Base-by-base conservation (phyloP, 352 stramenopile genomes). In the Aphanomyces euteiches region DNA sequence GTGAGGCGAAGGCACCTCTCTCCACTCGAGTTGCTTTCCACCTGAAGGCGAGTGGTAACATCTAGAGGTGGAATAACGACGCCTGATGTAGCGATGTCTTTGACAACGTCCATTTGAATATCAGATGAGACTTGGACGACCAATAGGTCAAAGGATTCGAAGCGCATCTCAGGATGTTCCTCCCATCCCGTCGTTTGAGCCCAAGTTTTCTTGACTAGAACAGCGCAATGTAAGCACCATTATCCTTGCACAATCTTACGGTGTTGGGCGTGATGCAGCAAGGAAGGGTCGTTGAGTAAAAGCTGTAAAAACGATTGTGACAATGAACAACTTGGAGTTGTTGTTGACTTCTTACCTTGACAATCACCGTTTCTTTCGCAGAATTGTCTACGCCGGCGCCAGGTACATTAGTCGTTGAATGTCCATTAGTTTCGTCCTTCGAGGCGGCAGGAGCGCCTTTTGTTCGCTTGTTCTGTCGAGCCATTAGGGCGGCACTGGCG, bases 171-270 rank as follows among this genome's bases (percentile, higher is more conserved):
- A 5, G 28, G 7, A 21, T 66, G 37, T 10, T 37, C 38, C 7
- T 21, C 37, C 57, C 57, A 66, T 10, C 3, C 7, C 21, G 57
- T 66, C 13, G 39, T 15, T 28, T 6, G 8, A 28, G 37, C 15
- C 57, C 57, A 66, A 19, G 10, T 10, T n/a, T 48, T 12, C 37
- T 47, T 66, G 28, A 66, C 57, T 66, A 66, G 38, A n/a, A 36
- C n/a, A 66, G 12, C 28, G 3, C 3, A 36, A 15, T 19, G 39
- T 60, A 36, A 36, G 53, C 5, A 60, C 4, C 28, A 60, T 19
- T 7, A 28, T n/a, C 5, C 4, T 10, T 37, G 15, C 53, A 15
- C 1, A 2, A 17, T 12, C 50, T 17, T 41, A 66, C 57, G 15
- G 3, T 47, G 17, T 12, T 47, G 37, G 7, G 57, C 34, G 13